These are phyloP conservation scores for Verticillium tricorpus DNA, from an alignment of 2,329 filamentous ascomycete genomes.

Conservation along the genomic window DNA sequence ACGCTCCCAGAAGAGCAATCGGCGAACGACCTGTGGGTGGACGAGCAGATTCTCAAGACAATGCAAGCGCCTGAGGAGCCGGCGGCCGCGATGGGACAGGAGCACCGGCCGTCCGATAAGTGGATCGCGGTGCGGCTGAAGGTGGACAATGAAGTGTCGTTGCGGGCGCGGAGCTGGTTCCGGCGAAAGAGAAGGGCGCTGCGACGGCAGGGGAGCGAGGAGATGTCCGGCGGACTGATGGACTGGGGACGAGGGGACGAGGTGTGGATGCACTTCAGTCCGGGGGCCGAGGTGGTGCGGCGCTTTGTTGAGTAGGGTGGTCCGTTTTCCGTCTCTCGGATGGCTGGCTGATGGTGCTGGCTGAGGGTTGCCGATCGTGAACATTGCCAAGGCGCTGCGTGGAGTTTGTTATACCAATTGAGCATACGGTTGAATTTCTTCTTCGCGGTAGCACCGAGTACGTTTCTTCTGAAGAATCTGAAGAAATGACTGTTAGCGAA, in stretches of 20 bases:
- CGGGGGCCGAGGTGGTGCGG: slow-evolving; percentile 15
- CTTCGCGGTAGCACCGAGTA: not conserved
- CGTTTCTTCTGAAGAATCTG: not conserved
- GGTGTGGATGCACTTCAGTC: slow-evolving; percentile 27
- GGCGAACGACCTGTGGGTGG: slow-evolving; percentile 43
- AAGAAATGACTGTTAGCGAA: not conserved
- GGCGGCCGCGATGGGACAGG: slow-evolving; percentile 36
- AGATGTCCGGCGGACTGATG: slow-evolving; percentile 22
- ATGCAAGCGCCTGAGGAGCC: slow-evolving; percentile 23
- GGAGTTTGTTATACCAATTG: not conserved
- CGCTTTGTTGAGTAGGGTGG: not conserved
- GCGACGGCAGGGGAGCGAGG: slow-evolving; percentile 15
- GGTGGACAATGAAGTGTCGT: slow-evolving; percentile 53
- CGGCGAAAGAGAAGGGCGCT: slow-evolving; percentile 27
- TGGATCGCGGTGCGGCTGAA: slow-evolving; percentile 53
- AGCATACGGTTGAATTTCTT: not conserved
- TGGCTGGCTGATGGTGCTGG: too few species aligned
- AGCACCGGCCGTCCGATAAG: slow-evolving; percentile 52
- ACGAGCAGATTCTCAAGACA: slow-evolving; percentile 46
- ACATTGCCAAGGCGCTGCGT: not conserved
- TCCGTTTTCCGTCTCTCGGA: too few species aligned
- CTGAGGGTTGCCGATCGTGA: not conserved
- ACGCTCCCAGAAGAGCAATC: slow-evolving; percentile 44
- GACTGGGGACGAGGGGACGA: slow-evolving; percentile 23
- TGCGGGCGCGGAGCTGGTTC: slow-evolving; percentile 40